Percentiles rank a stretch among this genome's conserved stretches.
phyloP scores from a whole-genome alignment of 2,329 filamentous ascomycete genomes.

The Metarhizium guizhouense region DNA sequence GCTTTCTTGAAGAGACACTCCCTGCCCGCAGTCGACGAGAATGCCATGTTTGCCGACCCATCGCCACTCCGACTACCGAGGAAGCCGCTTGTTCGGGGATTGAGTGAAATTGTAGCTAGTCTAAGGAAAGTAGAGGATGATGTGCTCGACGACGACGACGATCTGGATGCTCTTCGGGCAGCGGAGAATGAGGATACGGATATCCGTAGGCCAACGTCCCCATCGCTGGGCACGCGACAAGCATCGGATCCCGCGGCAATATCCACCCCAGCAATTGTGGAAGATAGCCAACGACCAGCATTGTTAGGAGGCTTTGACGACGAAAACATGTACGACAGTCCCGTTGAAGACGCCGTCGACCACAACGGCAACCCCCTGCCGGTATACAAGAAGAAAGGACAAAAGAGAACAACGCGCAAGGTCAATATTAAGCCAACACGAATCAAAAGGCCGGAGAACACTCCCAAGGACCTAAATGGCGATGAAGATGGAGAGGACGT shows the following conservation, averaged over 20 bases:
- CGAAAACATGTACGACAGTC: conserved; percentile 48
- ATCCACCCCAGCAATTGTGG: conserved; percentile 18
- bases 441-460: conserved; percentile 34
- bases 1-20: conserved; percentile 51
- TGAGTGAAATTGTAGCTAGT: conserved; percentile 66
- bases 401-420: conserved; percentile 67
- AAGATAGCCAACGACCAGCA: conserved; percentile 35
- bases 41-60: conserved; percentile 38
- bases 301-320: conserved; percentile 57
- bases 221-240: conserved; percentile 7
- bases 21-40: conserved; percentile 47
- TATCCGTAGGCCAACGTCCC: conserved; percentile 12
- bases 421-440: conserved; percentile 53
- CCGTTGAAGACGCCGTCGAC: conserved; percentile 40
- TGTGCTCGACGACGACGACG: conserved; percentile 50
- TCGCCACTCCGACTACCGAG: conserved; percentile 44
- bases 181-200: conserved; percentile 44
- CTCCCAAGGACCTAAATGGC: conserved; percentile 17
- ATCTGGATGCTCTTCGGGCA: conserved; percentile 65
- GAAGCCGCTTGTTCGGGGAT: conserved; percentile 55
- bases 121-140: conserved; percentile 64
- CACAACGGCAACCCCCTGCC: conserved; percentile 51
- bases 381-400: conserved; percentile 73
- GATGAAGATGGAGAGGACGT: conserved; percentile 17
- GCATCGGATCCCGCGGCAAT: conserved; percentile 22